Conservation (phyloP, 139 green algal species). For the Pseudopediastrum boryanum region DNA sequence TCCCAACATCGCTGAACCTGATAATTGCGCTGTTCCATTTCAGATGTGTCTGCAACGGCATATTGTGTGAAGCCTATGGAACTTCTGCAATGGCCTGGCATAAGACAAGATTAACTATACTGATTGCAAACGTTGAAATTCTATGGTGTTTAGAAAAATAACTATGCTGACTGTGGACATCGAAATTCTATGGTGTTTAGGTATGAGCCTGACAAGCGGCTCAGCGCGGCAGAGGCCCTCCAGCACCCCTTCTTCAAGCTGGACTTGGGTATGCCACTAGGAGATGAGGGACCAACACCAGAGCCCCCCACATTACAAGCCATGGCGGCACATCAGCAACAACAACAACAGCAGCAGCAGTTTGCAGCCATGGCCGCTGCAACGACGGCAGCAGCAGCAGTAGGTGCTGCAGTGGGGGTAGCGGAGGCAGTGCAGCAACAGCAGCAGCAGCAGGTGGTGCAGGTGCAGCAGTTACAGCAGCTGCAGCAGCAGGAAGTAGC, state of each 20-base stretch:
- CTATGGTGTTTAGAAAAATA: constrained; percentile 27
- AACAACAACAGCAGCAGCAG: constrained; percentile 16
- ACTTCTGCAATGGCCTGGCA: not conserved
- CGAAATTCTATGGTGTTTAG: constrained; percentile 50
- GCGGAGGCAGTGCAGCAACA: constrained; percentile 17
- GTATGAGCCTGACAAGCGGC: constrained; percentile 75
- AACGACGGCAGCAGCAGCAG: constrained; percentile 26
- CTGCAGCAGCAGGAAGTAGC: constrained; percentile 2
- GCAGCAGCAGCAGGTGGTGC: constrained; percentile 8
- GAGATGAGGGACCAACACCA: constrained; percentile 1
- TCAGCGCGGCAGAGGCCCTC: constrained; percentile 78
- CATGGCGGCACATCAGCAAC: constrained; percentile 9
- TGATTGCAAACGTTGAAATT: not conserved
- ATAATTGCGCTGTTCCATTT: not conserved
- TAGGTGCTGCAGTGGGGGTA: constrained; percentile 2
- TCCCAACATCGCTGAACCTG: not conserved
- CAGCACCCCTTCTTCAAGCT: constrained; percentile 83
- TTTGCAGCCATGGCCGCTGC: not conserved
- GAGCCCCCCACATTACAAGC: not conserved
- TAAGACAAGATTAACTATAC: not conserved
- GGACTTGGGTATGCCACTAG: constrained; percentile 28
- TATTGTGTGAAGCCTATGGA: not conserved
- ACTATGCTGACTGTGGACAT: not conserved
- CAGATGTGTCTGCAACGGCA: not conserved
- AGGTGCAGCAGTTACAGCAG: constrained; percentile 8